These are phyloP conservation scores for Nicotiana rustica DNA, from an alignment of 305 asterid genomes.

Conservation along the genomic window DNA sequence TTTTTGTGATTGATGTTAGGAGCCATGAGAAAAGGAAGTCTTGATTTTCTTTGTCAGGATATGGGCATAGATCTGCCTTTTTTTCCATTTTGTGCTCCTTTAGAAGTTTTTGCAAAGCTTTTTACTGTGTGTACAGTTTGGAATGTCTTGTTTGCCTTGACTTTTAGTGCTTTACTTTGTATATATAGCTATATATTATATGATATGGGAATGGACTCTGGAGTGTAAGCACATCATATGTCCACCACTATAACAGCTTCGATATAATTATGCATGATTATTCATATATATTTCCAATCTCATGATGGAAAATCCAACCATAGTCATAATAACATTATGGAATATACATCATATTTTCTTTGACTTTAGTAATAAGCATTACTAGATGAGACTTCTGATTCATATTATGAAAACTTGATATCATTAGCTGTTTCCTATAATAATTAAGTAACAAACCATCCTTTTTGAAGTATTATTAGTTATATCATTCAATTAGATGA, in stretches of 20 bases:
- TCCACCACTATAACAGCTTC: slow-evolving; percentile 40
- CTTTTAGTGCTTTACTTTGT: slow-evolving; percentile 40
- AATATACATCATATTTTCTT: slow-evolving; percentile 37
- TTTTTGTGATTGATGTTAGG: slow-evolving; percentile 35
- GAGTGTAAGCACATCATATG: slow-evolving; percentile 35
- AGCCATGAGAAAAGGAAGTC: neutral
- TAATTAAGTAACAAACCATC: too few species aligned
- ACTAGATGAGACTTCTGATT: slow-evolving; percentile 10
- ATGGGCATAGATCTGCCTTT: slow-evolving; percentile 48
- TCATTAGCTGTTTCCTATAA: too few species aligned
- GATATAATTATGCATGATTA: slow-evolving; percentile 36
- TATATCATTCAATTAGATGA: too few species aligned
- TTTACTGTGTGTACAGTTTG: slow-evolving; percentile 46
- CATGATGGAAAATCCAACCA: slow-evolving; percentile 32
- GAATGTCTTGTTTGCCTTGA: slow-evolving; percentile 43
- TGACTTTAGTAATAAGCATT: slow-evolving; percentile 42
- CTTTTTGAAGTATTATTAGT: too few species aligned
- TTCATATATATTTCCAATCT: neutral
- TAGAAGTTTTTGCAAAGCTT: slow-evolving; percentile 40
- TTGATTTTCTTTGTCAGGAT: slow-evolving; percentile 45
- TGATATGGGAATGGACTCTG: slow-evolving; percentile 18
- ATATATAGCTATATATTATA: neutral
- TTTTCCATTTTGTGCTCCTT: slow-evolving; percentile 30
- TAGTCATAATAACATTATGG: slow-evolving; percentile 43
- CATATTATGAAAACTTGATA: neutral